Percentiles rank a stretch among this genome's conserved stretches.
These are phyloP conservation scores for Lasiosphaeria miniovina DNA, from an alignment of 495 filamentous ascomycete genomes.

Conservation along the genomic window DNA sequence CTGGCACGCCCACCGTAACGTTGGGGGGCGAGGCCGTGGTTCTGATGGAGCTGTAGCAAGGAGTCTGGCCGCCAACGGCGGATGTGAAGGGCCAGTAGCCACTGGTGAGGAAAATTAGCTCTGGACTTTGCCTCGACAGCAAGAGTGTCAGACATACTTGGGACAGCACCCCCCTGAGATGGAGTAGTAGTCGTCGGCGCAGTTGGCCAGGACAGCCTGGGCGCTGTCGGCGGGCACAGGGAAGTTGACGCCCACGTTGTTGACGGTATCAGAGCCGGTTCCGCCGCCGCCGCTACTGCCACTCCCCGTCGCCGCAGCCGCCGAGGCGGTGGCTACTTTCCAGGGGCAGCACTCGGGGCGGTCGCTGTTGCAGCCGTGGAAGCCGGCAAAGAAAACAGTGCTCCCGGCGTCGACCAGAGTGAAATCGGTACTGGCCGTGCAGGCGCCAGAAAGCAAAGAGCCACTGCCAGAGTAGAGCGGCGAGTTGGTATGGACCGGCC, in stretches of 20 bases:
- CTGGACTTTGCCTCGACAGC: neutral
- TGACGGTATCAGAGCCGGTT: neutral
- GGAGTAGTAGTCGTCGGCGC: slow-evolving; percentile 31
- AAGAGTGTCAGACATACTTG: slow-evolving; percentile 14
- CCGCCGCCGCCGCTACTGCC: too few species aligned
- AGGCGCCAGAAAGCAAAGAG: slow-evolving; percentile 22
- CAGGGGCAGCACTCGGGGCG: slow-evolving; percentile 30
- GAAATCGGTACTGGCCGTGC: slow-evolving; percentile 21
- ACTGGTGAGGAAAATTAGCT: slow-evolving; percentile 9
- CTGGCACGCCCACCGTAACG: slow-evolving; percentile 17
- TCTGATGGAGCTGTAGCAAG: slow-evolving; percentile 24
- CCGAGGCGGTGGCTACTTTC: slow-evolving; percentile 11
- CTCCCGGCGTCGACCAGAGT: slow-evolving; percentile 26
- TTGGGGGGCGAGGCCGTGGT: slow-evolving; percentile 2
- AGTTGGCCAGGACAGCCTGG: slow-evolving; percentile 11
- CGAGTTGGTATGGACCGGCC: slow-evolving; percentile 9
- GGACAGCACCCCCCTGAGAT: slow-evolving; percentile 29
- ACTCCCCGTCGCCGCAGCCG: neutral
- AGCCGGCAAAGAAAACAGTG: slow-evolving; percentile 26
- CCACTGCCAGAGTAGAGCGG: slow-evolving; percentile 22
- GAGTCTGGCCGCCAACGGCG: slow-evolving; percentile 23
- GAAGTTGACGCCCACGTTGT: slow-evolving; percentile 11
- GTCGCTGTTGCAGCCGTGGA: slow-evolving; percentile 26
- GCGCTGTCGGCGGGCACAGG: slow-evolving; percentile 18
- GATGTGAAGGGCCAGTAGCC: slow-evolving; percentile 26